A percentile compares a stretch with the other conserved stretches of the same genome.
These are phyloP conservation scores for Zygoascus hellenicus DNA, from an alignment of 1,139 yeast species.

Conservation along the genomic window DNA sequence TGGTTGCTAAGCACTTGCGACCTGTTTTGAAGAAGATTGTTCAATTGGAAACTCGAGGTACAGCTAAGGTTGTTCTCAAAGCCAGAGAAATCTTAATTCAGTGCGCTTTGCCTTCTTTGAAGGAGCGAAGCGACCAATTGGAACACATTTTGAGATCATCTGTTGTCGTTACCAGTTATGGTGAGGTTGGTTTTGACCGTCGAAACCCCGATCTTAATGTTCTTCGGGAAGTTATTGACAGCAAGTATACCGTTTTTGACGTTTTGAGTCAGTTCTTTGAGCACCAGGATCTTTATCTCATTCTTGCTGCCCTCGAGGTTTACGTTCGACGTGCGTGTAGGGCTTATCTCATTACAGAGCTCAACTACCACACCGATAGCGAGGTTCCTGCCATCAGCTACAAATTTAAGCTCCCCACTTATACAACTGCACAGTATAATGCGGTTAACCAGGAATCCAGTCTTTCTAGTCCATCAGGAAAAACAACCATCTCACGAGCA, in stretches of 20 bases:
- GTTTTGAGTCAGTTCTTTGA: constrained; percentile 87
- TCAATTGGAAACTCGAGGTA: constrained; percentile 79
- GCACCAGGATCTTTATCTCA: constrained; percentile 79
- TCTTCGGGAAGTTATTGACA: constrained; percentile 87
- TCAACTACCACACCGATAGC: constrained; percentile 52
- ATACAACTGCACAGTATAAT: constrained; percentile 51
- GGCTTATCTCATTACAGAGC: constrained; percentile 82
- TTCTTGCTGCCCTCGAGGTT: constrained; percentile 94
- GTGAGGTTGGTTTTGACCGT: constrained; percentile 67
- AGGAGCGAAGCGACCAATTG: constrained; percentile 94
- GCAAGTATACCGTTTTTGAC: constrained; percentile 93
- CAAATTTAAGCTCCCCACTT: constrained; percentile 83
- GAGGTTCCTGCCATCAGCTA: constrained; percentile 66
- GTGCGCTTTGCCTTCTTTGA: constrained; percentile 91
- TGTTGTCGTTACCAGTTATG: constrained; percentile 78
- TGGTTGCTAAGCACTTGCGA: constrained; percentile 63
- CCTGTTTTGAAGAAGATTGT: constrained; percentile 71
- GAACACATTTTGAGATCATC: constrained; percentile 92
- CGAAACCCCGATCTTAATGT: constrained; percentile 76
- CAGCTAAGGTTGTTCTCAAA: constrained; percentile 92
- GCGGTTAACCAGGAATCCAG: constrained; percentile 22
- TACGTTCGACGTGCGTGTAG: constrained; percentile 95
- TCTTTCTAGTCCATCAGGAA: constrained; percentile 19
- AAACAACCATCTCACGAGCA: constrained; percentile 53
- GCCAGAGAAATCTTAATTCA: constrained; percentile 95